Evolutionary conservation across 495 filamentous ascomycete genomes (phyloP).

Genomic region (Staphylotrichum longicolle): DNA sequence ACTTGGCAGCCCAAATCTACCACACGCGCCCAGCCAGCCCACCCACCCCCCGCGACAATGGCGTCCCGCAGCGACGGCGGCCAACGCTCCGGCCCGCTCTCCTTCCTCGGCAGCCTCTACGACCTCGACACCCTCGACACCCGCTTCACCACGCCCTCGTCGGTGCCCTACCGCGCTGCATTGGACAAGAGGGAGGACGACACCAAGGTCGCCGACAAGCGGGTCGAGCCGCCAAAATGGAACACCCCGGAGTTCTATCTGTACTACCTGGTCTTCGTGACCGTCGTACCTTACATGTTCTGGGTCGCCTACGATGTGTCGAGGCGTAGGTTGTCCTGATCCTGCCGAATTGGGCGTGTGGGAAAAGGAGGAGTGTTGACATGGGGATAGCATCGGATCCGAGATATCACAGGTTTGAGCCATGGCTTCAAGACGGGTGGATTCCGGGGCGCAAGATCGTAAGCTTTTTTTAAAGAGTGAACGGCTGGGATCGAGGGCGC

Average conservation of each 20-base stretch:
- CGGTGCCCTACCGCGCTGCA: slow-evolving; percentile 57
- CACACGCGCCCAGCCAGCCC: too few relatives aligned
- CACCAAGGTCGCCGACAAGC: slow-evolving; percentile 40
- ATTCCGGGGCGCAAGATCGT: slow-evolving; percentile 91
- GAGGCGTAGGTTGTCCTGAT: slow-evolving; percentile 57
- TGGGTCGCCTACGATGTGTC: slow-evolving; percentile 82
- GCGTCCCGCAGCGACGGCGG: slow-evolving; percentile 13
- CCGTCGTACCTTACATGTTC: slow-evolving; percentile 83
- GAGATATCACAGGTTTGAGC: slow-evolving; percentile 70
- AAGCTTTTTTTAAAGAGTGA: slow-evolving; percentile 35
- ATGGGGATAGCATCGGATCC: slow-evolving; percentile 68
- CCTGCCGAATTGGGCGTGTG: neutral
- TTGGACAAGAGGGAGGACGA: slow-evolving; percentile 35
- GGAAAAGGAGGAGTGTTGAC: neutral
- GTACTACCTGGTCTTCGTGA: slow-evolving; percentile 70
- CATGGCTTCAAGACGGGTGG: slow-evolving; percentile 78
- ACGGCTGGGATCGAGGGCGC: neutral
- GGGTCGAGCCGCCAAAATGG: slow-evolving; percentile 66
- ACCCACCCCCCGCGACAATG: slow-evolving; percentile 12
- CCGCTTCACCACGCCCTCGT: slow-evolving; percentile 74
- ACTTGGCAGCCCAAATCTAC: neutral
- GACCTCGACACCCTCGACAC: slow-evolving; percentile 91
- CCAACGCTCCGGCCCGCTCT: slow-evolving; percentile 13
- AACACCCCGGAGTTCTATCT: slow-evolving; percentile 79
- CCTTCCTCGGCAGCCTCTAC: slow-evolving; percentile 58